These are phyloP conservation scores for Myxozyma sirexii DNA, from an alignment of 805 yeast species.

Conservation along the genomic window DNA sequence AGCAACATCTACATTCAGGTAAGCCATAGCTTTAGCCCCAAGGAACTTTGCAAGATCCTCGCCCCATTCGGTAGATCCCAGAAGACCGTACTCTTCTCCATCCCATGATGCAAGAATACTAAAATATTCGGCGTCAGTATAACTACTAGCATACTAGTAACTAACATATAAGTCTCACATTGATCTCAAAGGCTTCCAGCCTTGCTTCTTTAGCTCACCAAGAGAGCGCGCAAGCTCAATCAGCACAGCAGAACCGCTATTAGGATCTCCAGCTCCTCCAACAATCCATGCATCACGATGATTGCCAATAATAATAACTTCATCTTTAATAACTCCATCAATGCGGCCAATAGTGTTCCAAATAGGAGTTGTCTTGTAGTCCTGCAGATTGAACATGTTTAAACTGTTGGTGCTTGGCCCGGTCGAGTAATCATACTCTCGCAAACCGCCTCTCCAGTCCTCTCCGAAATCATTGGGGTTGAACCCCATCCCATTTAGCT, in stretches of 20 bases:
- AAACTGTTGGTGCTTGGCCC: constrained; percentile 55
- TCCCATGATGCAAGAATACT: constrained; percentile 73
- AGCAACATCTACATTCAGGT: constrained; percentile 70
- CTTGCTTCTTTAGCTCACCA: constrained; percentile 52
- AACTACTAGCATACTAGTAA: not conserved
- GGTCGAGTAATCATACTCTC: constrained; percentile 51
- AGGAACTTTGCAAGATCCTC: constrained; percentile 57
- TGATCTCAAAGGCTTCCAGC: constrained; percentile 76
- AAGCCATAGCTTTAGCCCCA: constrained; percentile 59
- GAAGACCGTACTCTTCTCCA: constrained; percentile 70
- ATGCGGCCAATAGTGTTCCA: constrained; percentile 65
- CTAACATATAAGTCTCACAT: constrained; percentile 41
- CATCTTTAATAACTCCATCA: constrained; percentile 56
- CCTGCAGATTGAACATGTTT: constrained; percentile 62
- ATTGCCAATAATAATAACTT: constrained; percentile 68
- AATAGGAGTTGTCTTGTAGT: constrained; percentile 61
- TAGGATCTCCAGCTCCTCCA: constrained; percentile 81
- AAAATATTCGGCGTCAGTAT: not conserved
- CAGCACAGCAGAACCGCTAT: constrained; percentile 67
- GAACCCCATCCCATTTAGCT: constrained; percentile 62
- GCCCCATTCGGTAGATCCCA: constrained; percentile 80
- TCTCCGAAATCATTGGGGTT: constrained; percentile 46
- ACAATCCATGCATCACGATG: constrained; percentile 82
- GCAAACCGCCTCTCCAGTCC: constrained; percentile 52
- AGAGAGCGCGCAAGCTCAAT: constrained; percentile 66